Percentiles rank a stretch among this genome's conserved stretches.
Conservation (phyloP, 495 filamentous ascomycete species). For the Bathelium albidoporum region DNA sequence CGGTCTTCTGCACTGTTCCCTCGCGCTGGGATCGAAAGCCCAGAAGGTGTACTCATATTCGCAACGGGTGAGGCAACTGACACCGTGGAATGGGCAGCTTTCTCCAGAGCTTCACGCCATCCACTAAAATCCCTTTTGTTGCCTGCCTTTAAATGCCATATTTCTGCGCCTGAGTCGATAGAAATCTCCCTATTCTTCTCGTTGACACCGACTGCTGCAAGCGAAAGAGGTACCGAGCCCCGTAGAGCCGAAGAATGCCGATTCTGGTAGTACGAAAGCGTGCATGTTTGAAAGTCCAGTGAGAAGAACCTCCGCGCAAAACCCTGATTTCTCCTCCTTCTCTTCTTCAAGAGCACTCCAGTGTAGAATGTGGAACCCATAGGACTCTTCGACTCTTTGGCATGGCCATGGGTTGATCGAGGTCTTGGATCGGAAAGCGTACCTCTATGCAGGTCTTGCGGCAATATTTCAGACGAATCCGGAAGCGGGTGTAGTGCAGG, state of each 20-base stretch:
- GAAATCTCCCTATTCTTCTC: conserved; percentile 82
- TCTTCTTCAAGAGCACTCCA: conserved; percentile 75
- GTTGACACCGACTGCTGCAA: conserved; percentile 84
- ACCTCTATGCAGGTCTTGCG: conserved; percentile 11
- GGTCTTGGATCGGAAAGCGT: conserved; percentile 20
- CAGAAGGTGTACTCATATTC: conserved; percentile 27
- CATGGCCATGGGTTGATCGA: conserved; percentile 18
- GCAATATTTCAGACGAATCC: conserved; percentile 29
- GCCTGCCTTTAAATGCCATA: conserved; percentile 87
- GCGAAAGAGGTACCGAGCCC: conserved; percentile 80
- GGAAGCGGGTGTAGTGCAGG: conserved; percentile 19
- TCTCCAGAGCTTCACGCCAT: conserved; percentile 79
- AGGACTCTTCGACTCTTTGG: conserved; percentile 9
- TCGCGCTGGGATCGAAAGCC: conserved; percentile 25
- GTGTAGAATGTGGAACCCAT: conserved; percentile 51
- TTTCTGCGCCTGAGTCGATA: conserved; percentile 90
- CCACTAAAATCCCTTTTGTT: conserved; percentile 73
- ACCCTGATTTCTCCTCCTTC: conserved; percentile 85
- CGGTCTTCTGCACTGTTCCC: conserved; percentile 48
- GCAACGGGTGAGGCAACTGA: conserved; percentile 2
- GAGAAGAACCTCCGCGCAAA: conserved; percentile 91
- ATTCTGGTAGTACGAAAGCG: conserved; percentile 91
- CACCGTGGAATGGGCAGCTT: conserved; percentile 43
- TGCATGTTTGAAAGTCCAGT: conserved; percentile 80
- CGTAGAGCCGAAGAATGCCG: conserved; percentile 80